Percentiles rank a stretch among this genome's conserved stretches.
Conservation (phyloP, 2,329 filamentous ascomycete species). For the Hymenoscyphus repandus region DNA sequence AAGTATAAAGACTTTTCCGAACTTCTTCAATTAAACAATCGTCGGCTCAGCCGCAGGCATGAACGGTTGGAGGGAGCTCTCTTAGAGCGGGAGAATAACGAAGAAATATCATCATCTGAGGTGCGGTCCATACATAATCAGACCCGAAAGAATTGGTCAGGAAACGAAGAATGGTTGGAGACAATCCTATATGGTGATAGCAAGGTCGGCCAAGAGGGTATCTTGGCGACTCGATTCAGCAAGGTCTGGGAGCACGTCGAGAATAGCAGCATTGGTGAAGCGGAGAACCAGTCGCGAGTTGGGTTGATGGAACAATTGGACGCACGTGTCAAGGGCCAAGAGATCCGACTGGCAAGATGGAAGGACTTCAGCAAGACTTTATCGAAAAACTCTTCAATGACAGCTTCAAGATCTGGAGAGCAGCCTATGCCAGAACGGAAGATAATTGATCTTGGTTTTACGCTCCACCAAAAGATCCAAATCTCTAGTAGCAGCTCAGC, state of each 20-base stretch:
- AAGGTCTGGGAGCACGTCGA: conserved; percentile 66
- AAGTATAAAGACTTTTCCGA: conserved; percentile 60
- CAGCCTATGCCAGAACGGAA: neutral
- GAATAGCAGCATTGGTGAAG: conserved; percentile 49
- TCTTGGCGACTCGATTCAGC: conserved; percentile 65
- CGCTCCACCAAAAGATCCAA: conserved; percentile 44
- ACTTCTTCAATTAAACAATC: conserved; percentile 58
- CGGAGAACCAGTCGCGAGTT: conserved; percentile 42
- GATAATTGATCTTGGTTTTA: conserved; percentile 49
- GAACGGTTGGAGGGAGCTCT: conserved; percentile 37
- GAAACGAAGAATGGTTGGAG: conserved; percentile 69
- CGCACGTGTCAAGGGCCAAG: conserved; percentile 59
- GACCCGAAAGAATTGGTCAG: conserved; percentile 72
- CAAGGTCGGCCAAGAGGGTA: conserved; percentile 48
- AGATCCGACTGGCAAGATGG: conserved; percentile 67
- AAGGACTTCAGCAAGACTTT: conserved; percentile 52
- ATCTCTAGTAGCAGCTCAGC: conserved; percentile 34
- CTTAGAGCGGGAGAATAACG: conserved; percentile 26
- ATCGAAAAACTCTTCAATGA: conserved; percentile 10
- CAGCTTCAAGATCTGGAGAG: conserved; percentile 24
- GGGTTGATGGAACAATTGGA: conserved; percentile 69
- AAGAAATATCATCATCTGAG: conserved; percentile 13
- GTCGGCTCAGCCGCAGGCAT: conserved; percentile 48
- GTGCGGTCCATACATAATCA: conserved; percentile 50
- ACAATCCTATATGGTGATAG: conserved; percentile 63